Base-by-base conservation (phyloP, 306 rosid species). In the Albizia julibrissin region DNA sequence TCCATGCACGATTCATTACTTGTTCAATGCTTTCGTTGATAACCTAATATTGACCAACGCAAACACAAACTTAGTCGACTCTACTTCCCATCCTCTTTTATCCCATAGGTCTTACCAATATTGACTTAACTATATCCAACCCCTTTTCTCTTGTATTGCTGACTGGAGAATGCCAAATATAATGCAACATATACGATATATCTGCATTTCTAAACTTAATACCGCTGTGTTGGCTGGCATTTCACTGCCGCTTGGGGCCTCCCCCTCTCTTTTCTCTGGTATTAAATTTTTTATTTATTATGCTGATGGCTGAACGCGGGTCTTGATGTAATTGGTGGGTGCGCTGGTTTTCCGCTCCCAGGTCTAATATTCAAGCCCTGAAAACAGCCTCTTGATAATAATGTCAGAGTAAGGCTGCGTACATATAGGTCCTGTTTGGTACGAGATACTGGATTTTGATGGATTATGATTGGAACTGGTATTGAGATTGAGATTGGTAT, bases 1-100 rank as follows among this genome's bases (percentile, higher is more conserved):
- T 58, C 24, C 29, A 58, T 24, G 29, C 10, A 9, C 65, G 24
- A 69, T 69, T 85, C 70, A 83, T 39, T 70, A 22, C 85, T 80
- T 83, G 87, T 80, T 71, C 76, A 47, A 79, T 10, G 71, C 70
- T 65, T 64, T 73, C 82, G 54, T 68, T 67, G 90, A 81, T 90
- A 79, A 83, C 90, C 93, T 88, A 88, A 87, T 84, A 68, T 68
- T 81, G 85, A 83, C 89, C 87, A 70, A 80, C 80, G 78, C 78
- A 75, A 58, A 87, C 64, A 87, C 56, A 89, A 89, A 62, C 71
- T 40, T 70, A 33, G 39, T 10, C 65, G 42, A n/a, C 52, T 64
- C 8, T 37, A 49, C 58, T 50, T 73, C 26, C 34, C 34, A 61
- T 61, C 33, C 16, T 21, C 15, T 11, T 16, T 26, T 50, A 64